Evolutionary conservation across 2,329 filamentous ascomycete species (phyloP).

Genomic region (Proliferodiscus dingleyae): DNA sequence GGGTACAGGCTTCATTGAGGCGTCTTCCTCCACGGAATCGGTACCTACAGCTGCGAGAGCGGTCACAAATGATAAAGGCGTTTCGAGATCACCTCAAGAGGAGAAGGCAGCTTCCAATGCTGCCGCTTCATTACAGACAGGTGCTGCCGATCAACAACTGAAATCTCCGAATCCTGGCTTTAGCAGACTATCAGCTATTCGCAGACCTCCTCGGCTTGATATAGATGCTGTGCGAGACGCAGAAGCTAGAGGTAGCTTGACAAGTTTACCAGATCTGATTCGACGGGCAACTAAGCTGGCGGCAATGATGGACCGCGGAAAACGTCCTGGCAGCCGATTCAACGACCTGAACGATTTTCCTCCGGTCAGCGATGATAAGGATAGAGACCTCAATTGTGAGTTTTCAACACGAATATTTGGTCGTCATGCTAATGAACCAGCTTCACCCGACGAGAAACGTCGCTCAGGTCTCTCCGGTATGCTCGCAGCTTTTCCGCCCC

Average conservation of each 20-base stretch:
- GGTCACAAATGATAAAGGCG: constrained; percentile 12
- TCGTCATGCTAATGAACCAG: constrained; percentile 12
- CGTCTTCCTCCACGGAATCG: constrained; percentile 24
- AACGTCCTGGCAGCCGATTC: constrained; percentile 54
- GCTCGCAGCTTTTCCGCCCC: constrained; percentile 61
- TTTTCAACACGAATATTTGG: background rate
- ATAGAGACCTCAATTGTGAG: constrained; percentile 26
- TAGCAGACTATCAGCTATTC: constrained; percentile 50
- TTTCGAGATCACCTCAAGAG: constrained; percentile 14
- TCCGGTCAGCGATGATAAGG: constrained; percentile 25
- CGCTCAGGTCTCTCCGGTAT: constrained; percentile 49
- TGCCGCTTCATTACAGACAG: constrained; percentile 31
- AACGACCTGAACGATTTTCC: constrained; percentile 50
- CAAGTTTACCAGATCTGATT: constrained; percentile 88
- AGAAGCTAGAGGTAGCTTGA: constrained; percentile 82
- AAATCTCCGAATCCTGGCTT: constrained; percentile 23
- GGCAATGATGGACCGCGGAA: constrained; percentile 80
- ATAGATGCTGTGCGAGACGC: constrained; percentile 77
- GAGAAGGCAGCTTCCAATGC: constrained; percentile 45
- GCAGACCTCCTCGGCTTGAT: constrained; percentile 69
- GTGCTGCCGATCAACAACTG: constrained; percentile 4
- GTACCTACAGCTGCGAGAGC: constrained; percentile 19
- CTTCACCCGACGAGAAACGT: constrained; percentile 16
- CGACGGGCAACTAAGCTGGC: constrained; percentile 80
- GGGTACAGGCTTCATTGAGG: constrained; percentile 27